Evolutionary conservation across 2,329 filamentous ascomycete genomes (phyloP).

Genomic region (Kalaharituber pfeilii): DNA sequence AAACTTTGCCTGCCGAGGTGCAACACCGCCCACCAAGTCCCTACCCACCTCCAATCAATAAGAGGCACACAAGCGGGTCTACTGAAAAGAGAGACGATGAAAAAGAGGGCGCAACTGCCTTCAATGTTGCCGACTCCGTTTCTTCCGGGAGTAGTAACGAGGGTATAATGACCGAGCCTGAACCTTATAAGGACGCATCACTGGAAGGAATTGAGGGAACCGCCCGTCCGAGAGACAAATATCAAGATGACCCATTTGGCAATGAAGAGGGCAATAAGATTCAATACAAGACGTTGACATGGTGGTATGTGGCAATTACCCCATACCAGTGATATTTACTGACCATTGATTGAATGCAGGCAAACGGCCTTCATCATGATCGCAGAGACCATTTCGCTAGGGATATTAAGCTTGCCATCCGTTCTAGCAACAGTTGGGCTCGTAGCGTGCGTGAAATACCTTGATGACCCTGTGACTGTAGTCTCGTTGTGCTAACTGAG

Average conservation of each 20-base stretch:
- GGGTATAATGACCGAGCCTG: too few relatives aligned
- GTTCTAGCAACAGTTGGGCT: slow-evolving; percentile 16
- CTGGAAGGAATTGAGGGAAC: too few relatives aligned
- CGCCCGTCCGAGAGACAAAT: neutral
- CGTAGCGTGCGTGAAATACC: slow-evolving; percentile 9
- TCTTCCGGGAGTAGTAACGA: neutral
- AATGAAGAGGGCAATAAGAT: slow-evolving; percentile 30
- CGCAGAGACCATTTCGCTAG: slow-evolving; percentile 23
- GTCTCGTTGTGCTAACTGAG: neutral
- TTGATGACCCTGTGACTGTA: neutral
- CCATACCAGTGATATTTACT: neutral
- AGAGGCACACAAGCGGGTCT: neutral
- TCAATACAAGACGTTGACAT: slow-evolving; percentile 36
- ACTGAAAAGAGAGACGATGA: neutral
- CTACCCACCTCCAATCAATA: neutral
- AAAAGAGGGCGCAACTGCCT: neutral
- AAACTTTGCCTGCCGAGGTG: too few relatives aligned
- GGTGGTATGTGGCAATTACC: slow-evolving; percentile 27
- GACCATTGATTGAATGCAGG: neutral
- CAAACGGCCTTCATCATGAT: slow-evolving; percentile 23
- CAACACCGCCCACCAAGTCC: neutral
- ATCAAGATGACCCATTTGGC: slow-evolving; percentile 27
- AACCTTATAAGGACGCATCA: too few relatives aligned
- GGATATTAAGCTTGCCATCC: slow-evolving; percentile 21
- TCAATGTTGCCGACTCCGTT: neutral